Evolutionary conservation across 345 rosid species (phyloP).

Genomic region (Sisymbrium irio): DNA sequence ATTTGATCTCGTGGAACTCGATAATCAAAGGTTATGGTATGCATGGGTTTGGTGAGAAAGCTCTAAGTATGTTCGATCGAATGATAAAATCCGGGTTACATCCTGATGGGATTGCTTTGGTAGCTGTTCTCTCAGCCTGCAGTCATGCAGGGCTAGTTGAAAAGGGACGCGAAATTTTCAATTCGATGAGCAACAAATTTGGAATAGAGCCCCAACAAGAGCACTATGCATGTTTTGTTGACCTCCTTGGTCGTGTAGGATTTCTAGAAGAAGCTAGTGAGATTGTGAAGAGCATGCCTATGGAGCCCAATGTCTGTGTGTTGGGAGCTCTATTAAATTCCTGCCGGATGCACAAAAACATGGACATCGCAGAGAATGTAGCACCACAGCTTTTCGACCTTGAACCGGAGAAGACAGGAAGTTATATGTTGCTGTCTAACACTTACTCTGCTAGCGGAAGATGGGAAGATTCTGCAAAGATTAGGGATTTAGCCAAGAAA

Average conservation of each 20-base stretch:
- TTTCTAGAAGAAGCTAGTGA: conserved; percentile 58
- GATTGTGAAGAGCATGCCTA: conserved; percentile 58
- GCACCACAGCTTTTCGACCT: conserved; percentile 42
- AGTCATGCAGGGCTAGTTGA: conserved; percentile 69
- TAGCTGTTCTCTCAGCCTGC: conserved; percentile 77
- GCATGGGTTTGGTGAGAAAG: conserved; percentile 57
- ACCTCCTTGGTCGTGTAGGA: conserved; percentile 71
- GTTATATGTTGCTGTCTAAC: conserved; percentile 61
- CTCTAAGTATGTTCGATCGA: conserved; percentile 46
- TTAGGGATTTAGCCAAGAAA: conserved; percentile 56
- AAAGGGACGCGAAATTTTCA: conserved; percentile 48
- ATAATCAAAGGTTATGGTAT: conserved; percentile 65
- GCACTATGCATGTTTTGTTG: conserved; percentile 71
- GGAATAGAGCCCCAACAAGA: conserved; percentile 57
- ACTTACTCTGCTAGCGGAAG: conserved; percentile 64
- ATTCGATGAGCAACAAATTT: conserved; percentile 41
- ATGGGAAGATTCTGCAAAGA: conserved; percentile 68
- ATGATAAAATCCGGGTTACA: conserved; percentile 47
- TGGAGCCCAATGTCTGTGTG: conserved; percentile 56
- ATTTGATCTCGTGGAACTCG: conserved; percentile 65
- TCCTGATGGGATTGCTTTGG: conserved; percentile 64
- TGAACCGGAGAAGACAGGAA: conserved; percentile 42
- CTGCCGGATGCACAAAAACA: conserved; percentile 59
- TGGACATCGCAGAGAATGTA: conserved; percentile 43
- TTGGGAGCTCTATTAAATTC: conserved; percentile 77